Percentiles rank a stretch among this genome's conserved stretches.
Conservation (phyloP, 2,329 filamentous ascomycete species). For the Colletotrichum magnum region DNA sequence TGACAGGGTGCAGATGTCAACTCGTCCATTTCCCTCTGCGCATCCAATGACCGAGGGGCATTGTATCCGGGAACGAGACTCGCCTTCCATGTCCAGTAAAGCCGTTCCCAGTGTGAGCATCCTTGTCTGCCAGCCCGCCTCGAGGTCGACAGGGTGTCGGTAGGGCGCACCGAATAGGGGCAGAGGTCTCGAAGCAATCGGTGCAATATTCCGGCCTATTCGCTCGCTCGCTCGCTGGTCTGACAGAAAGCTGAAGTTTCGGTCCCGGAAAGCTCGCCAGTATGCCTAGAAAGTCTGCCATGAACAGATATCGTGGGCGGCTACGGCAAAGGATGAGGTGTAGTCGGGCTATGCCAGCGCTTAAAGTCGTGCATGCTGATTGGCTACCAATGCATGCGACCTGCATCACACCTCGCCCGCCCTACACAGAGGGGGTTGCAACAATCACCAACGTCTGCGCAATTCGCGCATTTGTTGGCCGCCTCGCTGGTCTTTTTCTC, state of each 20-base stretch:
- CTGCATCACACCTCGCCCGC: conserved; percentile 39
- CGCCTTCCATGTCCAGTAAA: neutral
- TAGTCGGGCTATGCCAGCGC: conserved; percentile 34
- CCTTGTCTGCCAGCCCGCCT: conserved; percentile 15
- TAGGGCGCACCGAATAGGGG: conserved; percentile 4
- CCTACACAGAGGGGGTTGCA: conserved; percentile 1
- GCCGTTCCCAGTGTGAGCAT: neutral
- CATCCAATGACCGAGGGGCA: conserved; percentile 7
- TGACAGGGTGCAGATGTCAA: conserved; percentile 39
- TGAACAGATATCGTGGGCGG: conserved; percentile 26
- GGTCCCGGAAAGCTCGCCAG: neutral
- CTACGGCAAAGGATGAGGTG: conserved; percentile 32
- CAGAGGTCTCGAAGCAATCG: neutral
- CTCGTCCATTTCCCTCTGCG: conserved; percentile 23
- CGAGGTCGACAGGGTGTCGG: neutral
- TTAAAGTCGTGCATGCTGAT: conserved; percentile 38
- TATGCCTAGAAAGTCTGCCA: conserved; percentile 2
- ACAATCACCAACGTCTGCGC: conserved; percentile 13
- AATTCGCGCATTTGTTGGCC: conserved; percentile 2
- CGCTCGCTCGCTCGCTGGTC: neutral
- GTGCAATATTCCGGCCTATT: neutral
- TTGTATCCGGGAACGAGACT: neutral
- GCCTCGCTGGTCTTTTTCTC: conserved; percentile 13
- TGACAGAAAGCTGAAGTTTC: neutral
- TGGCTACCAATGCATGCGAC: conserved; percentile 37